Base-by-base conservation (phyloP, 164 flowering plant genomes). In the Vitis cinerea region DNA sequence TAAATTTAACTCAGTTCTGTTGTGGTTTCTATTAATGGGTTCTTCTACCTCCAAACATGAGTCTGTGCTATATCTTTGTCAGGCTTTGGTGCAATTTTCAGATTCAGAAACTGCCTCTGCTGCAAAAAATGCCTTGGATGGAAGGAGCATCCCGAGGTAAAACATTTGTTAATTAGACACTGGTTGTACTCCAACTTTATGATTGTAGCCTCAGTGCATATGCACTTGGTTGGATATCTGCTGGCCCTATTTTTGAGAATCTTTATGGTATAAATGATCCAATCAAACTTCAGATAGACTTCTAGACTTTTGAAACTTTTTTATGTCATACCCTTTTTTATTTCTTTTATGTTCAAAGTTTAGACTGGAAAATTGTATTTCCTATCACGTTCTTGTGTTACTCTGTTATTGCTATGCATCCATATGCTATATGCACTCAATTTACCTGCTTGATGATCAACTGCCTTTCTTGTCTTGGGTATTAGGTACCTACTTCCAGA, bases 121-220 rank as follows among this genome's bases (percentile, higher is more conserved):
- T 47, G 99, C 99, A 66, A 92, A 87, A 83, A 78, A 87, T 77
- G 84, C 94, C 5, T 83, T 95, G 74, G 98, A 95, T 83, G 93
- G 93, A 71, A 83, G 99, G 87, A 88, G 84, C 83, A 95, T 95
- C 74, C 99, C 99, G 48, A 91, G 95, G 99, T 90, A 77, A 84
- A 61, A 52, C 49, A 74, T 78, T 74, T 78, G 68, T 82, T 76
- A 71, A 68, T 66, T 78, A 59, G 74, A 56, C 68, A 55, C 66
- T 60, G 74, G 71, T 54, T 75, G 61, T 69, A 27, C 70, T 72
- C 71, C 50, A 77, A 52, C 65, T 71, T 27, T 71, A 60, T 72
- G 51, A 23, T 27, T 65, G 54, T 76, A 60, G 71, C 65, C 31
- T 61, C 54, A 67, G 67, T 68, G 66, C 62, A 56, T 63, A 65